Conservation (phyloP, 192 early-diverging fungal species). For the Podila epicladia region DNA sequence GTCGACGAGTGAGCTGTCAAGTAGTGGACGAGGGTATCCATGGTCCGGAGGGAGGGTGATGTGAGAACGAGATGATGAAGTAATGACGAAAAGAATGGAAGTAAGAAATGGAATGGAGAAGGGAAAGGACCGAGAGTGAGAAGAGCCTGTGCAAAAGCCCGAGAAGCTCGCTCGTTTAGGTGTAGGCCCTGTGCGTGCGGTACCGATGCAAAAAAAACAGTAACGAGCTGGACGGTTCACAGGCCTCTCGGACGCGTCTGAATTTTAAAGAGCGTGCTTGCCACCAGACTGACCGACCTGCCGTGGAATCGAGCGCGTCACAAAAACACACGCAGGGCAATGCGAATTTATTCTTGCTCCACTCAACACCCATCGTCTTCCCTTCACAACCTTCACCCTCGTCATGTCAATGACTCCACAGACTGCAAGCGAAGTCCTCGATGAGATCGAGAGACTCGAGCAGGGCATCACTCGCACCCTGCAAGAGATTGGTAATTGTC, state of each 20-base stretch:
- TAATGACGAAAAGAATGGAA: not conserved
- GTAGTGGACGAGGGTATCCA: not conserved
- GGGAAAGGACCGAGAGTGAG: not conserved
- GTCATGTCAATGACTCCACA: not conserved
- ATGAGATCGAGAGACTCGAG: slow-evolving; percentile 63
- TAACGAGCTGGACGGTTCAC: no score
- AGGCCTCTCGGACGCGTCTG: no score
- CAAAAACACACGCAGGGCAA: no score
- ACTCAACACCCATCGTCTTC: not conserved
- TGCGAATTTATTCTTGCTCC: not conserved
- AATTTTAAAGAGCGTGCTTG: no score
- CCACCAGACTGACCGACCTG: no score
- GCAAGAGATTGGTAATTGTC: slow-evolving; percentile 54
- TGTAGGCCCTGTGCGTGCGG: no score
- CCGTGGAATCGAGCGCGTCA: no score
- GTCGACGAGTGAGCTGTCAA: slow-evolving; percentile 1
- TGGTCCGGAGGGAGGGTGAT: slow-evolving; percentile 6
- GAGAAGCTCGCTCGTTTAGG: no score
- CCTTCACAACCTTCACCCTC: not conserved
- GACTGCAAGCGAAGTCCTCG: slow-evolving; percentile 30
- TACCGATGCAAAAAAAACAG: no score
- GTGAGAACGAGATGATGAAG: slow-evolving; percentile 1
- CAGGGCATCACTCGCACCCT: slow-evolving; percentile 65
- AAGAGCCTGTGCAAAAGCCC: not conserved
- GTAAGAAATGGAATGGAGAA: not conserved